phyloP scores from a whole-genome alignment of 2,329 filamentous ascomycete genomes.

The Alternaria dauci region DNA sequence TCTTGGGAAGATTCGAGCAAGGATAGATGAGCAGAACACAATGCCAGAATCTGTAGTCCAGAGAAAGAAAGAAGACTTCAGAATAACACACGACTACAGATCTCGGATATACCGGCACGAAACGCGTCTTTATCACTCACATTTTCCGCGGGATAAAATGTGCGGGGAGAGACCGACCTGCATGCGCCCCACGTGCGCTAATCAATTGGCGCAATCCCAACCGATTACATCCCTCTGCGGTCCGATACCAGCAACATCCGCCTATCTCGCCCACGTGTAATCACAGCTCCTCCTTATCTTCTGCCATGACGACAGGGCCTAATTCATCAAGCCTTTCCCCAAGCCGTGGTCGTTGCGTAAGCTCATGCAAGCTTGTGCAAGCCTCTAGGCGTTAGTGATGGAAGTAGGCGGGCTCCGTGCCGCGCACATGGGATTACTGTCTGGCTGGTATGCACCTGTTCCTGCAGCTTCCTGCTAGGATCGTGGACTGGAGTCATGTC shows the following conservation, averaged over 20 bases:
- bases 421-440: slow-evolving; percentile 10
- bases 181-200: slow-evolving; percentile 7
- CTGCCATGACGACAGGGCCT: neutral
- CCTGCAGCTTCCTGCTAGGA: slow-evolving; percentile 3
- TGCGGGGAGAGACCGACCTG: neutral
- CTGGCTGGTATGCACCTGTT: slow-evolving; percentile 7
- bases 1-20: too few relatives aligned
- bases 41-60: neutral
- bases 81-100: neutral
- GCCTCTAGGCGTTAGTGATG: neutral
- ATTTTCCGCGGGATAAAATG: neutral
- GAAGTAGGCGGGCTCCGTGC: neutral
- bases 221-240: neutral
- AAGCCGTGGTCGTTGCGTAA: neutral
- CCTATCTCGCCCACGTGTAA: neutral
- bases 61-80: neutral
- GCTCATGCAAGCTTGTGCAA: slow-evolving; percentile 1
- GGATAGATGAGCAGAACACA: too few relatives aligned
- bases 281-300: neutral
- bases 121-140: neutral
- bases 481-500: too few relatives aligned
- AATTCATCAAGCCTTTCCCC: neutral
- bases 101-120: neutral
- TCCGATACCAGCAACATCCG: neutral
- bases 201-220: slow-evolving; percentile 2